Percentiles rank a stretch among this genome's conserved stretches.
Conservation (phyloP, 1,139 yeast genomes). For the Kodamaea anthophila region DNA sequence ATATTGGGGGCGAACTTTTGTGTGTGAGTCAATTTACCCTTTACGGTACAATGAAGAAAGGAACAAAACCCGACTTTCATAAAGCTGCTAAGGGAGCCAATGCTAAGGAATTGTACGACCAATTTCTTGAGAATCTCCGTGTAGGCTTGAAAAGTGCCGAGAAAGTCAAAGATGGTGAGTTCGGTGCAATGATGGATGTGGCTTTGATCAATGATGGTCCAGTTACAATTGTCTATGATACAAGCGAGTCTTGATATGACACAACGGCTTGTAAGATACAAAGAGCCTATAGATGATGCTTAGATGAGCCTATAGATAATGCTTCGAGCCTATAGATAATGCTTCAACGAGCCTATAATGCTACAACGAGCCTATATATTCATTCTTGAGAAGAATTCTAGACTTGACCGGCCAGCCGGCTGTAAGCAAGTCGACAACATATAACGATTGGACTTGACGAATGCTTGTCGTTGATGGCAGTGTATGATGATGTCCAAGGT, state of each 20-base stretch:
- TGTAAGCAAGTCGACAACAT: too few species aligned
- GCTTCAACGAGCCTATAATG: too few species aligned
- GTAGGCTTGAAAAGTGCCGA: slow-evolving; percentile 52
- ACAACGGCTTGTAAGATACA: too few species aligned
- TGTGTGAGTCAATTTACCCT: slow-evolving; percentile 85
- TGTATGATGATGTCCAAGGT: not conserved
- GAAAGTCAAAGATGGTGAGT: slow-evolving; percentile 76
- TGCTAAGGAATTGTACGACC: slow-evolving; percentile 64
- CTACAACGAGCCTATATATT: too few species aligned
- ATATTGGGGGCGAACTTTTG: slow-evolving; percentile 45
- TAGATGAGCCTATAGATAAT: too few species aligned
- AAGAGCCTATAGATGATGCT: too few species aligned
- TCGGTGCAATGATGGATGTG: slow-evolving; percentile 98
- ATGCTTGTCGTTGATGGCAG: too few species aligned
- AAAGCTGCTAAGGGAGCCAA: slow-evolving; percentile 76
- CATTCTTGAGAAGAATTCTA: too few species aligned
- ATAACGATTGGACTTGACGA: too few species aligned
- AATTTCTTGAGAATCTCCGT: slow-evolving; percentile 45
- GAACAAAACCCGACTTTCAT: slow-evolving; percentile 92
- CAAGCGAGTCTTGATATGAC: slow-evolving; percentile 37
- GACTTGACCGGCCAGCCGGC: too few species aligned
- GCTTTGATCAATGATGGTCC: slow-evolving; percentile 81
- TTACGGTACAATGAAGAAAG: slow-evolving; percentile 77
- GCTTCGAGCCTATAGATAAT: too few species aligned
- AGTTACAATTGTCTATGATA: slow-evolving; percentile 67